Evolutionary conservation across 2,329 filamentous ascomycete genomes (phyloP).

Genomic region (Pochonia chlamydosporia): DNA sequence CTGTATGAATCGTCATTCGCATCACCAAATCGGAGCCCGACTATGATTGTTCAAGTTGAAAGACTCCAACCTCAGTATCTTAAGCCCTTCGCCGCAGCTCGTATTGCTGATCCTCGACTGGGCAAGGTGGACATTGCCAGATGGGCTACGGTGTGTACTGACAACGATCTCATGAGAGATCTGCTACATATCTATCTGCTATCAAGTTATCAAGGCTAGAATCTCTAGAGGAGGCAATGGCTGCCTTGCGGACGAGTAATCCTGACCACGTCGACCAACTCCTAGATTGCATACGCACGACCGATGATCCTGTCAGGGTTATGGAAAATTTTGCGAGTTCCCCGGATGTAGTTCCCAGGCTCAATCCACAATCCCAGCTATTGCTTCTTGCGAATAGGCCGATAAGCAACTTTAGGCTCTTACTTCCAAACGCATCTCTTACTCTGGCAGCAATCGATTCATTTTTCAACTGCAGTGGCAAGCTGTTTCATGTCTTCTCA

Average conservation of each 20-base stretch:
- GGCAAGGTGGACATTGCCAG: too few relatives aligned
- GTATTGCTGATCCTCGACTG: too few relatives aligned
- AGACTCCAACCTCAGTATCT: too few relatives aligned
- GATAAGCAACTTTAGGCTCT: background rate
- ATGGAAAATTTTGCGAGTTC: background rate
- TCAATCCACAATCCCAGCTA: background rate
- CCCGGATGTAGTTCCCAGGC: background rate
- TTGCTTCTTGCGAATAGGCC: background rate
- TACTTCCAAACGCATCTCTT: background rate
- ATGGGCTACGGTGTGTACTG: too few relatives aligned
- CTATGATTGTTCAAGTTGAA: too few relatives aligned
- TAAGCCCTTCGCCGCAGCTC: too few relatives aligned
- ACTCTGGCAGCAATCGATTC: constrained; percentile 1
- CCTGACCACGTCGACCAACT: background rate
- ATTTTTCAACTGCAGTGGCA: constrained; percentile 10
- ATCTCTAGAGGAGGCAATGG: background rate
- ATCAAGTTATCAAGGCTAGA: background rate
- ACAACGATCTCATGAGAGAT: too few relatives aligned
- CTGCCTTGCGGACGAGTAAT: background rate
- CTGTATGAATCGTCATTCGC: too few relatives aligned
- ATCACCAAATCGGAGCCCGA: too few relatives aligned
- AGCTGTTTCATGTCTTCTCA: constrained; percentile 11
- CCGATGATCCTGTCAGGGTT: background rate
- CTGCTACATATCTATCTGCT: too few relatives aligned
- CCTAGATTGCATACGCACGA: background rate